These are phyloP conservation scores for Sugiyamaella grinbergsii DNA, from an alignment of 1,139 yeast species.

Conservation along the genomic window DNA sequence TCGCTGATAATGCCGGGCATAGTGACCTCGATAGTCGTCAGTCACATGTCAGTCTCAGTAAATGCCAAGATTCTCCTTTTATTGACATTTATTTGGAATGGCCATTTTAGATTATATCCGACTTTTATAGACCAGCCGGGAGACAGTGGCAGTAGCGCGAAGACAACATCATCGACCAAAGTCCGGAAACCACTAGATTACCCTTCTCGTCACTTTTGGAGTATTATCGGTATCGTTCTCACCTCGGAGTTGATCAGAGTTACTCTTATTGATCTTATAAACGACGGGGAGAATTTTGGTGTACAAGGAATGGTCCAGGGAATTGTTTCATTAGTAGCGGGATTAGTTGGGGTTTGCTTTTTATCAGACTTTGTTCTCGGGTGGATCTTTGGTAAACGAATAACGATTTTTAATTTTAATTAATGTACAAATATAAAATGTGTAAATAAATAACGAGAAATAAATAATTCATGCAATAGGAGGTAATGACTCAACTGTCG, in stretches of 20 bases:
- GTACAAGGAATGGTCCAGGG: slow-evolving; percentile 12
- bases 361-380: slow-evolving; percentile 13
- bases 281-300: slow-evolving; percentile 1
- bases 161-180: slow-evolving; percentile 18
- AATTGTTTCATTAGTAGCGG: slow-evolving; percentile 8
- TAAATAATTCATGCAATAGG: not conserved
- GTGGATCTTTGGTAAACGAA: slow-evolving; percentile 14
- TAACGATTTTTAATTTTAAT: slow-evolving; percentile 10
- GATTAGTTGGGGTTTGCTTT: slow-evolving; percentile 7
- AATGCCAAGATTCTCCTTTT: slow-evolving; percentile 28
- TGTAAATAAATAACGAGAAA: not conserved
- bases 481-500: not conserved
- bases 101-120: slow-evolving; percentile 28
- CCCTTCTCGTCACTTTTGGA: slow-evolving; percentile 24
- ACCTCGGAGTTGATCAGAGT: slow-evolving; percentile 14
- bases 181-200: slow-evolving; percentile 13
- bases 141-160: not conserved
- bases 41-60: slow-evolving; percentile 23
- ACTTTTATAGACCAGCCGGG: slow-evolving; percentile 22
- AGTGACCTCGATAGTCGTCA: slow-evolving; percentile 7
- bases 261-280: slow-evolving; percentile 6
- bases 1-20: slow-evolving; percentile 22
- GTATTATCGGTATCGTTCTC: slow-evolving; percentile 9
- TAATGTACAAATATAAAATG: not conserved
- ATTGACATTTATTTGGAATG: slow-evolving; percentile 31